Evolutionary conservation across 1,139 yeast genomes (phyloP).

Genomic region (Suhomyces bribrorum): DNA sequence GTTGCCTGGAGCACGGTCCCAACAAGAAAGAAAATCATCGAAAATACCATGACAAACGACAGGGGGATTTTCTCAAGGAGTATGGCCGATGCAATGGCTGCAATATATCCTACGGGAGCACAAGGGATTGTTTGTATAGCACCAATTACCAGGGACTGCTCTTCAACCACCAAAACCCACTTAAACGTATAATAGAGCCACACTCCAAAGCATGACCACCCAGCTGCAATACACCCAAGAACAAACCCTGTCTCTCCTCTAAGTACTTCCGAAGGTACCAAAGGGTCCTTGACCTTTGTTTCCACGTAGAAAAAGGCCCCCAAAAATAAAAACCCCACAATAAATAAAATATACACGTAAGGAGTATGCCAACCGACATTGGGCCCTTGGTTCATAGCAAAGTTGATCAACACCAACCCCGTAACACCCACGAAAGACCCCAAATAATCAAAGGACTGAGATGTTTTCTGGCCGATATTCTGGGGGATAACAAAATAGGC

Average conservation of each 20-base stretch:
- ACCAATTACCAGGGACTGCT: constrained; percentile 33
- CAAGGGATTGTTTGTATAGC: constrained; percentile 45
- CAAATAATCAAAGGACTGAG: constrained; percentile 43
- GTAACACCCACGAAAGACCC: constrained; percentile 50
- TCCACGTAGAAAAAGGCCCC: constrained; percentile 40
- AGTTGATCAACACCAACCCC: constrained; percentile 52
- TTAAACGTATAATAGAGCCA: constrained; percentile 53
- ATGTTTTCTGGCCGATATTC: constrained; percentile 25
- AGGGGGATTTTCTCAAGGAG: constrained; percentile 41
- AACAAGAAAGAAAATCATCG: constrained; percentile 46
- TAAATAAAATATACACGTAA: constrained; percentile 51
- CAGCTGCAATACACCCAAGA: constrained; percentile 51
- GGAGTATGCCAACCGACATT: constrained; percentile 55
- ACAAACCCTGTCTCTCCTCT: constrained; percentile 46
- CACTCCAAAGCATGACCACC: constrained; percentile 64
- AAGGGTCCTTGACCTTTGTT: constrained; percentile 38
- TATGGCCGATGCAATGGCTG: constrained; percentile 46
- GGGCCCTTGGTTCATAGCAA: constrained; percentile 67
- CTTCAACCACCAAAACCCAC: constrained; percentile 35
- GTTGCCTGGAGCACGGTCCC: constrained; percentile 47
- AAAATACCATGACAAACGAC: constrained; percentile 42
- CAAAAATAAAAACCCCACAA: constrained; percentile 45
- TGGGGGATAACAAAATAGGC: constrained; percentile 48
- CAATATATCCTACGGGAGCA: constrained; percentile 43
- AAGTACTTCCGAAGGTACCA: constrained; percentile 47